Base-by-base conservation (phyloP, 2,329 filamentous ascomycete genomes). In the Phialophora macrospora region DNA sequence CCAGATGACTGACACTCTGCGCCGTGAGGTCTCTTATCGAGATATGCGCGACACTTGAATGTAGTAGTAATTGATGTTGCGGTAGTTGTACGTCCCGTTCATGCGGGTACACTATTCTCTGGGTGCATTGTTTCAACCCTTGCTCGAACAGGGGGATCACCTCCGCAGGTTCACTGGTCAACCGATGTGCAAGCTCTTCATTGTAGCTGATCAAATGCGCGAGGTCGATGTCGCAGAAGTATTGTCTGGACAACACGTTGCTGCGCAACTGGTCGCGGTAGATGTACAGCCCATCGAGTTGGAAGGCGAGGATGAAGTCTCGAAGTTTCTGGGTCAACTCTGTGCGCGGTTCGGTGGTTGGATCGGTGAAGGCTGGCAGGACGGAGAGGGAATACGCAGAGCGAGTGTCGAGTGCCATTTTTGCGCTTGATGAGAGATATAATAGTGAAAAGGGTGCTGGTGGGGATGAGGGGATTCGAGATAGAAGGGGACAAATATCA, bases 241-340 rank as follows among this genome's bases (percentile, higher is more conserved):
- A 98, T 73, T 93, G 93, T 77, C 97, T 95, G 49, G 97, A 84
- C 1, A 98, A 85, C 7, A 95, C 93, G 81, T 99, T 99, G 76
- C 98, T 93, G 73, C 92, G 88, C 65, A 99, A 87, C 80, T 98
- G 95, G 74, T 98, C 94, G 85, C 95, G 96, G 85, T 98, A 99
- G 74, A 97, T 88, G 80, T 97, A 98, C 74, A 89, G 87, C 79
- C 96, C 97, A 79, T 97, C 94, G 49, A 98, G 87, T 75, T 94
- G 88, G 76, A 97, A 99, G 72, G 94, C 91, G 64, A 98, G 87
- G 70, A 99, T 89, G 77, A 99, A 99, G 67, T 92, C 89, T 75
- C 95, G 88, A 67, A 99, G 86, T 75, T 92, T 88, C 65, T 87
- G 85, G 77, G 95, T 92, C 57, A 93, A 83, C 74, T 92, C 87